Conservation (phyloP, 805 yeast species). For the Blastobotrys americana region DNA sequence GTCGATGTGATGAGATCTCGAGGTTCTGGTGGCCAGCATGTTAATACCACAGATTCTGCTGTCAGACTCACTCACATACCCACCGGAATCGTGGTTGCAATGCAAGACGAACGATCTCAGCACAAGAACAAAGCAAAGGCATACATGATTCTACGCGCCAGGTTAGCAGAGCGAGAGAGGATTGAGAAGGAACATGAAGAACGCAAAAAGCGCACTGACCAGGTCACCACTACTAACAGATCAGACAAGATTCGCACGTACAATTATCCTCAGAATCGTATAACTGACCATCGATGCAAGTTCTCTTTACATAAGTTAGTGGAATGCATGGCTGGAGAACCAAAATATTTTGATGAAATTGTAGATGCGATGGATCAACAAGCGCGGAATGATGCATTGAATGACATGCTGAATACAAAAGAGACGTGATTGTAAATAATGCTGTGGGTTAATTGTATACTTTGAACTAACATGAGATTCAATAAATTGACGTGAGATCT, state of each 20-base stretch:
- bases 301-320: slow-evolving; percentile 67
- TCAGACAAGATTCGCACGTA: slow-evolving; percentile 92
- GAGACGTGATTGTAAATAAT: too few relatives aligned
- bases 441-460: too few relatives aligned
- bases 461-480: too few relatives aligned
- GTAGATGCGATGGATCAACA: slow-evolving; percentile 44
- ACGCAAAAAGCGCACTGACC: slow-evolving; percentile 61
- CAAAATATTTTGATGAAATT: slow-evolving; percentile 41
- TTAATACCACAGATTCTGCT: slow-evolving; percentile 94
- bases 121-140: slow-evolving; percentile 93
- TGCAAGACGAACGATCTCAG: slow-evolving; percentile 94
- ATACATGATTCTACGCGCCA: slow-evolving; percentile 67
- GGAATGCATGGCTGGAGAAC: slow-evolving; percentile 54
- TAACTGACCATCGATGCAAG: slow-evolving; percentile 91
- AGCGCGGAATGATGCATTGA: slow-evolving; percentile 42
- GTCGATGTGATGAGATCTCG: slow-evolving; percentile 96
- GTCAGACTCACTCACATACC: slow-evolving; percentile 90
- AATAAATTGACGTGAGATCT: too few relatives aligned
- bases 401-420: too few relatives aligned
- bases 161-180: slow-evolving; percentile 76
- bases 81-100: slow-evolving; percentile 78
- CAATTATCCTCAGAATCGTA: slow-evolving; percentile 84
- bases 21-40: slow-evolving; percentile 98
- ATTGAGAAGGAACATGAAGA: slow-evolving; percentile 58
- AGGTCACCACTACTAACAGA: slow-evolving; percentile 82